phyloP scores from a whole-genome alignment of 106 monocot genomes.

The Hemerocallis citrina region DNA sequence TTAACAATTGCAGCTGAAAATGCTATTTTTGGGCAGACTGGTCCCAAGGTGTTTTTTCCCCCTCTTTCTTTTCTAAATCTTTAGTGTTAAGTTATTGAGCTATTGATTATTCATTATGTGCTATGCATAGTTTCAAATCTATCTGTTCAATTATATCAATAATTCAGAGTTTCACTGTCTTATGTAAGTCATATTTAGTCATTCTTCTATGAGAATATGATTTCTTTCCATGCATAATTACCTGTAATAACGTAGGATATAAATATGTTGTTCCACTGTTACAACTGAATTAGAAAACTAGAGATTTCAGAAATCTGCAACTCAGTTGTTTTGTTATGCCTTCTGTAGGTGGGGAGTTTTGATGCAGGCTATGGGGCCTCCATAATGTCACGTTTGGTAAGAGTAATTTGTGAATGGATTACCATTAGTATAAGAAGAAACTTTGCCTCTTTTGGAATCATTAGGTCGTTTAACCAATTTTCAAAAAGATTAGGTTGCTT shows the following conservation, averaged over 20 bases:
- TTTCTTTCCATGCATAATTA: neutral
- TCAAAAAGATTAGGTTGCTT: too few species aligned
- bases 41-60: conserved; percentile 52
- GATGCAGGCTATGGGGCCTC: conserved; percentile 98
- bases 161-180: too few species aligned
- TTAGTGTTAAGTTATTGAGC: too few species aligned
- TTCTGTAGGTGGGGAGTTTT: conserved; percentile 88
- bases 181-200: too few species aligned
- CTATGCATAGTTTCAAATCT: too few species aligned
- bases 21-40: conserved; percentile 95
- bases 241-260: neutral
- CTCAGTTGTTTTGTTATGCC: conserved; percentile 3
- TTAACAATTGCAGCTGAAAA: conserved; percentile 95
- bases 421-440: neutral
- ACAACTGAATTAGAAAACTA: neutral
- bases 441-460: neutral
- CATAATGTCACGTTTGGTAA: conserved; percentile 97
- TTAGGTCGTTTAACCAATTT: neutral
- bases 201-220: too few species aligned
- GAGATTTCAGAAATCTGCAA: neutral
- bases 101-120: too few species aligned
- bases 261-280: neutral
- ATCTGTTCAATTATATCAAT: too few species aligned
- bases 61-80: neutral
- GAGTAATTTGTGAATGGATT: conserved; percentile 1